These are phyloP conservation scores for Zygotorulaspora mrakii DNA, from an alignment of 1,139 yeast genomes.

Conservation along the genomic window DNA sequence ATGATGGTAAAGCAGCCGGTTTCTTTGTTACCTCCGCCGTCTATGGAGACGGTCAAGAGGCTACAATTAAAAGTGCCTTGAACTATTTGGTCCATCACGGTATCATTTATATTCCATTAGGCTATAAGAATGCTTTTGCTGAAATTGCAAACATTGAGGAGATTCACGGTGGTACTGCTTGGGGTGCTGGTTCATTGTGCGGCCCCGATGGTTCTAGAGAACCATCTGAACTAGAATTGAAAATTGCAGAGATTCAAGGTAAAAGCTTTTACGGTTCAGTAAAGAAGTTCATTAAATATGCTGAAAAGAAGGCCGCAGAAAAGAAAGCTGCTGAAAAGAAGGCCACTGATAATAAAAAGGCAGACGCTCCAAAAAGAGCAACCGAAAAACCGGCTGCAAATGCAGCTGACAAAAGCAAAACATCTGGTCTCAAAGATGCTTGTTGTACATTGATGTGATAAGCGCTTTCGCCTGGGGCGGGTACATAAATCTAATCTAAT, in stretches of 20 bases:
- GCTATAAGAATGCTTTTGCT: slow-evolving; percentile 50
- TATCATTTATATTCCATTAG: slow-evolving; percentile 57
- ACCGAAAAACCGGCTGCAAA: slow-evolving; percentile 15
- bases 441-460: slow-evolving; percentile 31
- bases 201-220: slow-evolving; percentile 65
- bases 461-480: no score
- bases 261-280: slow-evolving; percentile 51
- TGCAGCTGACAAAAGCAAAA: slow-evolving; percentile 13
- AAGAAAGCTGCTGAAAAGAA: slow-evolving; percentile 5
- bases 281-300: slow-evolving; percentile 17
- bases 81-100: slow-evolving; percentile 60
- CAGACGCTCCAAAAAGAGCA: slow-evolving; percentile 15
- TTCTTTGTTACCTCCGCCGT: slow-evolving; percentile 54
- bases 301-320: background rate
- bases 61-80: slow-evolving; percentile 48
- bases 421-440: slow-evolving; percentile 12
- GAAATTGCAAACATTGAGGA: slow-evolving; percentile 52
- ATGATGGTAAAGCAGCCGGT: slow-evolving; percentile 56
- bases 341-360: slow-evolving; percentile 8
- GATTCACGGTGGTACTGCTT: slow-evolving; percentile 69
- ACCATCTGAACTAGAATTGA: slow-evolving; percentile 56
- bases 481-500: no score
- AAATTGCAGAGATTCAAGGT: slow-evolving; percentile 63
- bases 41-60: slow-evolving; percentile 69
- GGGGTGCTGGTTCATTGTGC: slow-evolving; percentile 71